A percentile compares a stretch with the other conserved stretches of the same genome.
phyloP scores from a whole-genome alignment of 1,284 basidiomycete genomes.

The Microstroma glucosiphilum region DNA sequence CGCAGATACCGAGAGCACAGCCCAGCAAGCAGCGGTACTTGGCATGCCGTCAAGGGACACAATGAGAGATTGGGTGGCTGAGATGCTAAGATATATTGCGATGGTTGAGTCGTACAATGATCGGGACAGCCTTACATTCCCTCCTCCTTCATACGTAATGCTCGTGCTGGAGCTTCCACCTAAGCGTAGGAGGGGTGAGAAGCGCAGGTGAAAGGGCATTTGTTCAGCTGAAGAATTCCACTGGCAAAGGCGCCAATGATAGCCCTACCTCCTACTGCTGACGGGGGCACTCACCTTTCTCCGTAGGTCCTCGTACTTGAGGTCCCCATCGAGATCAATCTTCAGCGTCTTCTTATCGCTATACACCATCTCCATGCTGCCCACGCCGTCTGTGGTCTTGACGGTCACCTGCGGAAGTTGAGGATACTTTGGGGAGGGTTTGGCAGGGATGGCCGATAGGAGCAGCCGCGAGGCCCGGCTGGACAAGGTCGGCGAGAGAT shows the following conservation, averaged over 20 bases:
- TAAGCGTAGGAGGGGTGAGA: background rate
- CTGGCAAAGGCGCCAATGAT: background rate
- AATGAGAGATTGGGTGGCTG: no score
- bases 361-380: slow-evolving; percentile 1
- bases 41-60: no score
- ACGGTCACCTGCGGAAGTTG: background rate
- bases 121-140: background rate
- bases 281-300: background rate
- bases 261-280: no score
- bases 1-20: no score
- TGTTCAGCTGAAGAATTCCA: background rate
- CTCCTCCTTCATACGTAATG: slow-evolving; percentile 3
- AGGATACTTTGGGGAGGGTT: background rate
- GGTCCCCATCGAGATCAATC: background rate
- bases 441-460: background rate
- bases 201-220: background rate
- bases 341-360: slow-evolving; percentile 2
- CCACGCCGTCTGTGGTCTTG: background rate
- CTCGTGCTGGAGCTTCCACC: background rate
- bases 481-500: background rate
- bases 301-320: background rate
- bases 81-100: no score
- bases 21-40: no score
- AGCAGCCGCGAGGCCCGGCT: background rate
- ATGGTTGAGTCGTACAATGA: no score